phyloP scores from a whole-genome alignment of 148 eudicot species.

The Selenicereus undatus region DNA sequence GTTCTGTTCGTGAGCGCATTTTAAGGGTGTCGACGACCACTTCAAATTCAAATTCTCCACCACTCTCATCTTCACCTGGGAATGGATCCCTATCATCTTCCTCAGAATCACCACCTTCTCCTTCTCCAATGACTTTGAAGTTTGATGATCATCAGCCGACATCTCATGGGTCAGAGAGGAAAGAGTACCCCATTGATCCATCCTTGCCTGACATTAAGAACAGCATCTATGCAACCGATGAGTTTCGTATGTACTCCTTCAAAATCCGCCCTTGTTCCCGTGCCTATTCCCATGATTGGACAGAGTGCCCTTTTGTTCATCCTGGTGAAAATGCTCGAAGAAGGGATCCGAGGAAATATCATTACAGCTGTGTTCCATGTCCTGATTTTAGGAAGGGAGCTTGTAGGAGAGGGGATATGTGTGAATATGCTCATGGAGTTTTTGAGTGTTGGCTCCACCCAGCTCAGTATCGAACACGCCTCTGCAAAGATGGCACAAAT shows the following conservation, averaged over 20 bases:
- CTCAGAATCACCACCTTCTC: conserved; percentile 47
- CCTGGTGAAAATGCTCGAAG: conserved; percentile 88
- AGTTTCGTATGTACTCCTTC: conserved; percentile 77
- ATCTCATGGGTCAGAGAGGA: conserved; percentile 40
- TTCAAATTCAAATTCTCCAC: conserved; percentile 41
- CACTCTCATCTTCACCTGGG: conserved; percentile 42
- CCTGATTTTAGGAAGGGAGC: conserved; percentile 83
- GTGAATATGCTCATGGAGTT: conserved; percentile 87
- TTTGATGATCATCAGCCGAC: conserved; percentile 29
- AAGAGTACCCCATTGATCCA: conserved; percentile 73
- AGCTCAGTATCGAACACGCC: conserved; percentile 74
- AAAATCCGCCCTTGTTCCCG: conserved; percentile 83
- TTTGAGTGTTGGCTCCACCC: conserved; percentile 91
- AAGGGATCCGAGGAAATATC: conserved; percentile 75
- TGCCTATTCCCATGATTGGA: conserved; percentile 89
- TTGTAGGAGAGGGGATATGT: conserved; percentile 72
- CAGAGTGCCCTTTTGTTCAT: conserved; percentile 87
- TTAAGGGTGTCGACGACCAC: conserved; percentile 28
- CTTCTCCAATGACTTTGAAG: conserved; percentile 44
- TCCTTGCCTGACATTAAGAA: conserved; percentile 85
- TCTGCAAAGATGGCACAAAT: conserved; percentile 63
- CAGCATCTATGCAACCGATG: conserved; percentile 69
- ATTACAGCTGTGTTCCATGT: conserved; percentile 85
- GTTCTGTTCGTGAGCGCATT: conserved; percentile 26
- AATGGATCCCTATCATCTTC: conserved; percentile 40